Percentiles rank a stretch among this genome's conserved stretches.
These are phyloP conservation scores for Alternaria sp. DNA, from an alignment of 2,329 filamentous ascomycete species.

Conservation along the genomic window DNA sequence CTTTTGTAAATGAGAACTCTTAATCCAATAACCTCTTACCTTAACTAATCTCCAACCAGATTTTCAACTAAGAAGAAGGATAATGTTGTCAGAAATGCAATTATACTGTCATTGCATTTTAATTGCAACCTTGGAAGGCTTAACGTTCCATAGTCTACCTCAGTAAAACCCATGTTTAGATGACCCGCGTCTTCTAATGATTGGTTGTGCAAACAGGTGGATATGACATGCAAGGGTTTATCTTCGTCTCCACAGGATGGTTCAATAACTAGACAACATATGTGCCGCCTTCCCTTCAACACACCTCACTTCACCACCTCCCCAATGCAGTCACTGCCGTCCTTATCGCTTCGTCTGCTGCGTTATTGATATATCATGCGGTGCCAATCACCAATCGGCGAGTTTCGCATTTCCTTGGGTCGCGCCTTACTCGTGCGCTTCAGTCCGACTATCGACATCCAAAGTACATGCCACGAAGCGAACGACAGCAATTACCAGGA, in stretches of 20 bases:
- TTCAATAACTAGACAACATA: slow-evolving; percentile 13
- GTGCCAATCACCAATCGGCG: not conserved
- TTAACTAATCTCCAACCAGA: too few species aligned
- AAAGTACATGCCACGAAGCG: slow-evolving; percentile 1
- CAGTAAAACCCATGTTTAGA: not conserved
- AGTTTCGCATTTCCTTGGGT: not conserved
- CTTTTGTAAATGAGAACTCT: too few species aligned
- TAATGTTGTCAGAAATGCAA: too few species aligned
- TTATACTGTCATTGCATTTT: too few species aligned
- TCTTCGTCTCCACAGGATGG: slow-evolving; percentile 8
- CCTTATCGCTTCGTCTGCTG: slow-evolving; percentile 1
- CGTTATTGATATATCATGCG: slow-evolving; percentile 4
- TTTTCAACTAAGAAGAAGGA: too few species aligned
- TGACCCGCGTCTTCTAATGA: not conserved
- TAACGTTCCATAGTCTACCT: too few species aligned
- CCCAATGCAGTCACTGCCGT: slow-evolving; percentile 25
- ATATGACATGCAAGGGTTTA: slow-evolving; percentile 7
- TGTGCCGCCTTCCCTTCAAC: slow-evolving; percentile 2
- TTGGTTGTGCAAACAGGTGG: not conserved
- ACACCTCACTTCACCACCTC: slow-evolving; percentile 29
- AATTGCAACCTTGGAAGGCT: too few species aligned
- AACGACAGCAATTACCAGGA: not conserved
- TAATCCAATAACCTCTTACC: too few species aligned
- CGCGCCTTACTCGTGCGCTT: not conserved
- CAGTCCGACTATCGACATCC: slow-evolving; percentile 1